Percentiles rank a stretch among this genome's conserved stretches.
Evolutionary conservation across 2,329 filamentous ascomycete genomes (phyloP).

Genomic region (Ophiocordyceps unilateralis): DNA sequence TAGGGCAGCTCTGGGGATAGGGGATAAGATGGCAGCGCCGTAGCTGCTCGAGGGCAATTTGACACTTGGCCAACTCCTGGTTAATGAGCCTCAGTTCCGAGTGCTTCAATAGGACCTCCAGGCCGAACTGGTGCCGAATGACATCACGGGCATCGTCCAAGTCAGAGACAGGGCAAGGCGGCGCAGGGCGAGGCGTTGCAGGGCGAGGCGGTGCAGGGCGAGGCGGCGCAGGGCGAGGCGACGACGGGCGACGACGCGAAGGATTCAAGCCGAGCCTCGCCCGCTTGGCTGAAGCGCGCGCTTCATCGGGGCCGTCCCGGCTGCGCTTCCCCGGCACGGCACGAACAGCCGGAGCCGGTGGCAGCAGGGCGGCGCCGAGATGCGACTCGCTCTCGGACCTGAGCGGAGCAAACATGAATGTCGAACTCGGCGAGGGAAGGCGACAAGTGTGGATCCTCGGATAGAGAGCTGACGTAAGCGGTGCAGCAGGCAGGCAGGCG

Average conservation of each 20-base stretch:
- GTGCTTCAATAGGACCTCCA: slow-evolving; percentile 88
- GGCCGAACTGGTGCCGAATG: slow-evolving; percentile 73
- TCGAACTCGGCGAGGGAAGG: not conserved
- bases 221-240: not conserved
- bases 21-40: slow-evolving; percentile 84
- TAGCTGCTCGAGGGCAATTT: slow-evolving; percentile 82
- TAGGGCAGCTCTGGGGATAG: slow-evolving; percentile 56
- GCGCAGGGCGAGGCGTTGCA: not conserved
- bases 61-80: slow-evolving; percentile 90
- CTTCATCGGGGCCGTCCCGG: slow-evolving; percentile 13
- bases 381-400: not conserved
- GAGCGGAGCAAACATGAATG: not conserved
- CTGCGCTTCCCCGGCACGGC: slow-evolving; percentile 19
- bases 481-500: slow-evolving; percentile 10
- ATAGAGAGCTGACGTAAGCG: slow-evolving; percentile 17
- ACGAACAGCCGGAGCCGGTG: not conserved
- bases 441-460: not conserved
- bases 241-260: not conserved
- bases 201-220: not conserved
- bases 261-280: slow-evolving; percentile 16
- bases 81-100: slow-evolving; percentile 87
- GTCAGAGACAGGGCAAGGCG: slow-evolving; percentile 9
- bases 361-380: not conserved
- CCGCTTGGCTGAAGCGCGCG: slow-evolving; percentile 22
- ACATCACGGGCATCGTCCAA: slow-evolving; percentile 46